Conservation (phyloP, 2,329 filamentous ascomycete genomes). For the Colletotrichum gigasporum region DNA sequence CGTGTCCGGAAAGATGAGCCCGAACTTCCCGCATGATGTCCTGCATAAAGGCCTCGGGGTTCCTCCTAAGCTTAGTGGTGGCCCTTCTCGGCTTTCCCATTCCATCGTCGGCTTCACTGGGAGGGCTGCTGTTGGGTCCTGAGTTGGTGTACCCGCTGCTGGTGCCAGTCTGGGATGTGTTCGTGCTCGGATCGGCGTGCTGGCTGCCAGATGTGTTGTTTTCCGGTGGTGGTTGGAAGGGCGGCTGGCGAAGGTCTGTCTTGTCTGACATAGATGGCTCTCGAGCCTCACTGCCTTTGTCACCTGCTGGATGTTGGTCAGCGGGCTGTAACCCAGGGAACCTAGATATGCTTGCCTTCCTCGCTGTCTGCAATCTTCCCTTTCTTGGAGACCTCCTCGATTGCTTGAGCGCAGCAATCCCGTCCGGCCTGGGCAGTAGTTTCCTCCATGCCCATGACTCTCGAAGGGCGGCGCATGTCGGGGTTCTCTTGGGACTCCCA, state of each 20-base stretch:
- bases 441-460: constrained; percentile 13
- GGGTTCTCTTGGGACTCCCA: constrained; percentile 2
- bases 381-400: not conserved
- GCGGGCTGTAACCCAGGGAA: too few relatives aligned
- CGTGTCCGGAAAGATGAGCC: not conserved
- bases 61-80: not conserved
- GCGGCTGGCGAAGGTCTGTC: too few relatives aligned
- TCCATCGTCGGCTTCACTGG: not conserved
- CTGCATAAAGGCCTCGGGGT: not conserved
- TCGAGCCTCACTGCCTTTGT: too few relatives aligned
- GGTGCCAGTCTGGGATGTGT: too few relatives aligned
- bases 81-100: not conserved
- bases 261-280: too few relatives aligned
- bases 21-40: constrained; percentile 13
- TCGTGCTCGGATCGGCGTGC: too few relatives aligned
- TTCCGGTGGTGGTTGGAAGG: too few relatives aligned
- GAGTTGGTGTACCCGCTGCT: too few relatives aligned
- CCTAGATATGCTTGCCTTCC: too few relatives aligned
- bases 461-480: constrained; percentile 3
- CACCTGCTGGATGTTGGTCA: too few relatives aligned
- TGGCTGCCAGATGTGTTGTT: too few relatives aligned
- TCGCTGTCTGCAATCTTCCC: not conserved
- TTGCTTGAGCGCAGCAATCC: not conserved
- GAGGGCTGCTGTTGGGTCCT: not conserved
- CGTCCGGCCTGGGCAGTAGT: not conserved